Conservation (phyloP, 805 yeast genomes). For the Candida silvicultrix region DNA sequence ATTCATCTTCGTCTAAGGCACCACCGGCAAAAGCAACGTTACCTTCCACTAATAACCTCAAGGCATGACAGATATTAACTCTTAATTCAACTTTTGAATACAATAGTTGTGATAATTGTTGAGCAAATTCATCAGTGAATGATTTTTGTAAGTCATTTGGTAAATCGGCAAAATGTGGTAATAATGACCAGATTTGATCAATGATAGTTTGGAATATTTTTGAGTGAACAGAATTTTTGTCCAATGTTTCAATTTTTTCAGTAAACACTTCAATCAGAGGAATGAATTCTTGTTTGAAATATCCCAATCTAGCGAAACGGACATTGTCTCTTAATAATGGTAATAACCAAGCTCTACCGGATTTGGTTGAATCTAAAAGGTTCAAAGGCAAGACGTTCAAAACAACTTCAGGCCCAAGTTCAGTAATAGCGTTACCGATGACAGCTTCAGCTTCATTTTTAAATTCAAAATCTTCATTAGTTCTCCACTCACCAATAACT, state of each 20-base stretch:
- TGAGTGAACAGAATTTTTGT: conserved; percentile 55
- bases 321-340: conserved; percentile 88
- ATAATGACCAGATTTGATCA: conserved; percentile 87
- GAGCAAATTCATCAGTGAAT: conserved; percentile 75
- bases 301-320: conserved; percentile 59
- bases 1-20: conserved; percentile 46
- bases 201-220: conserved; percentile 81
- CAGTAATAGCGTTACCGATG: conserved; percentile 69
- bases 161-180: conserved; percentile 84
- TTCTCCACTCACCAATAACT: conserved; percentile 80
- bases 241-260: conserved; percentile 34
- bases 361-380: conserved; percentile 43
- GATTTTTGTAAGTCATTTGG: conserved; percentile 65
- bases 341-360: conserved; percentile 95
- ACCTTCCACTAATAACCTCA: conserved; percentile 73
- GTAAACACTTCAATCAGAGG: conserved; percentile 60
- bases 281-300: conserved; percentile 53
- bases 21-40: conserved; percentile 59
- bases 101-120: conserved; percentile 62
- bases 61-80: conserved; percentile 75
- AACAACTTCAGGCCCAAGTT: conserved; percentile 84
- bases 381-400: conserved; percentile 73
- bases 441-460: conserved; percentile 76
- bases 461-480: conserved; percentile 61
- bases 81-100: conserved; percentile 74